Conservation (phyloP, 495 filamentous ascomycete species). For the Articulospora tetracladia region DNA sequence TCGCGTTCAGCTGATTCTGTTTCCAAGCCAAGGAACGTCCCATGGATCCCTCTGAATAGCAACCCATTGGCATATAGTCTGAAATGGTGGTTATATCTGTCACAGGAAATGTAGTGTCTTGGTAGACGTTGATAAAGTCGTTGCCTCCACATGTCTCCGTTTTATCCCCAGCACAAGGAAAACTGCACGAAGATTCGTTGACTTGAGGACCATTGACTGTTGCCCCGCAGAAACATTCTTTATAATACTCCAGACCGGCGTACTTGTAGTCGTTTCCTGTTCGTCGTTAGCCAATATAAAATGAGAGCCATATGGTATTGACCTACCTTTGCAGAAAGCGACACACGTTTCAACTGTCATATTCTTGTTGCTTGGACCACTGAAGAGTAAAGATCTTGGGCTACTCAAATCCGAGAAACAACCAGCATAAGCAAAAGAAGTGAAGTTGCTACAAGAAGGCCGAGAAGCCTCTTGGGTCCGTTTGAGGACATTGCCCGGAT, state of each 20-base stretch:
- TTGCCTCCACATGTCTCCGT: slow-evolving; percentile 44
- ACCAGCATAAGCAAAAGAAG: slow-evolving; percentile 47
- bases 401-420: slow-evolving; percentile 39
- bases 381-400: slow-evolving; percentile 37
- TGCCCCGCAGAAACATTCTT: slow-evolving; percentile 49
- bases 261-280: slow-evolving; percentile 45
- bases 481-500: neutral
- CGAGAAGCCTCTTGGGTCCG: slow-evolving; percentile 36
- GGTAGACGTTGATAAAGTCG: slow-evolving; percentile 42
- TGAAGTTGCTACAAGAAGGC: slow-evolving; percentile 35
- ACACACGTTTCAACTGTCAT: slow-evolving; percentile 50
- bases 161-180: slow-evolving; percentile 42
- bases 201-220: slow-evolving; percentile 34
- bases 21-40: slow-evolving; percentile 47
- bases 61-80: slow-evolving; percentile 49
- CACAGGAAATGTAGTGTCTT: slow-evolving; percentile 48
- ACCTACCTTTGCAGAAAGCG: slow-evolving; percentile 45
- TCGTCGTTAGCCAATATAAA: neutral
- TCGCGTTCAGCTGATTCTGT: slow-evolving; percentile 33
- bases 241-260: slow-evolving; percentile 52
- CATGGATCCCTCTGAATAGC: slow-evolving; percentile 48
- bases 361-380: slow-evolving; percentile 28
- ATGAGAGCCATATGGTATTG: neutral
- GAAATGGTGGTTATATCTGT: slow-evolving; percentile 31
- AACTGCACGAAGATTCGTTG: slow-evolving; percentile 37